Conservation (phyloP, 176 grass and related monocot genomes). For the Carex scoparia region DNA sequence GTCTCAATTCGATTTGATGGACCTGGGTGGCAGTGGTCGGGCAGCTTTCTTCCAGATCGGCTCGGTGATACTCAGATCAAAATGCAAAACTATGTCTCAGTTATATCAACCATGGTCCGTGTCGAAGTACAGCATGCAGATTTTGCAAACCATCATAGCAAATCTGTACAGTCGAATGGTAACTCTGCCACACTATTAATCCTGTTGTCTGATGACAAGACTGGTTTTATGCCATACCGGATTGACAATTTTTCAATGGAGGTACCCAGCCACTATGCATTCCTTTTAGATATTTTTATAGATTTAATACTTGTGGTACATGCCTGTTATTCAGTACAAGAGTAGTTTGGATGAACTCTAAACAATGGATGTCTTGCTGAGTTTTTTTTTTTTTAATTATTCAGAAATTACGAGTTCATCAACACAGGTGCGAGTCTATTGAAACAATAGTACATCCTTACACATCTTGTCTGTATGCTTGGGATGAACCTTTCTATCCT, state of each 20-base stretch:
- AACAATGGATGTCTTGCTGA: conserved; percentile 5
- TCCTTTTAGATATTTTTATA: background rate
- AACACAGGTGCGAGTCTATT: conserved; percentile 90
- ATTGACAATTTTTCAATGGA: conserved; percentile 93
- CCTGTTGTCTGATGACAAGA: conserved; percentile 94
- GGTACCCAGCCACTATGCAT: conserved; percentile 36
- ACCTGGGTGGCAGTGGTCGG: conserved; percentile 92
- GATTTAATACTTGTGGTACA: background rate
- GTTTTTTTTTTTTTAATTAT: conserved; percentile 26
- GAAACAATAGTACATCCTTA: conserved; percentile 90
- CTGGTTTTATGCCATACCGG: conserved; percentile 91
- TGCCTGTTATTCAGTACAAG: background rate
- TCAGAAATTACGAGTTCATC: conserved; percentile 93
- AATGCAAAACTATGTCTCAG: conserved; percentile 81
- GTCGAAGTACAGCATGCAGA: conserved; percentile 97
- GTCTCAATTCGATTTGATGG: conserved; percentile 89
- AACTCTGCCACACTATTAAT: conserved; percentile 75
- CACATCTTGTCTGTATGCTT: conserved; percentile 87
- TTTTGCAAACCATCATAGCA: conserved; percentile 43
- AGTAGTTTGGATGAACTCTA: background rate
- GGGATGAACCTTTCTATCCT: conserved; percentile 96
- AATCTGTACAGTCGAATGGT: conserved; percentile 53
- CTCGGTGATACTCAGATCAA: conserved; percentile 94
- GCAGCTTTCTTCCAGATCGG: conserved; percentile 82
- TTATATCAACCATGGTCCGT: conserved; percentile 81